Percentiles rank a stretch among this genome's conserved stretches.
phyloP scores from a whole-genome alignment of 139 green algal genomes.

The Chlamydomonas eustigma region DNA sequence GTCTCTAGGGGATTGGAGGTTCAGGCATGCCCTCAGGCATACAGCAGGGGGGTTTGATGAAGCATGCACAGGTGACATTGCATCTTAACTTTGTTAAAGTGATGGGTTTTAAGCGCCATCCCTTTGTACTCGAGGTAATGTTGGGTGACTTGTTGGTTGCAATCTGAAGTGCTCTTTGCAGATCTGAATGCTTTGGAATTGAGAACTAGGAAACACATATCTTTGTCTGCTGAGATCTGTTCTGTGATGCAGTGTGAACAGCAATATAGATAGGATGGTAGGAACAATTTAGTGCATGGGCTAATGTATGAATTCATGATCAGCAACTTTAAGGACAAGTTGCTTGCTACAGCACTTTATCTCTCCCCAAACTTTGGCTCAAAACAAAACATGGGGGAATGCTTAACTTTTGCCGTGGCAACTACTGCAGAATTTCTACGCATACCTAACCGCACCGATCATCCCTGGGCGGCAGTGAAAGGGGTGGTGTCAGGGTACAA shows the following conservation, averaged over 20 bases:
- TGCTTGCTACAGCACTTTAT: background rate
- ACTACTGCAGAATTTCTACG: slow-evolving; percentile 61
- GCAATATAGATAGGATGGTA: background rate
- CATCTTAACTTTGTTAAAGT: background rate
- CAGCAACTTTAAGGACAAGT: background rate
- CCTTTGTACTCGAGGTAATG: too few relatives aligned
- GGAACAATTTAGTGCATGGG: background rate
- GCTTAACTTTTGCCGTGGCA: too few relatives aligned
- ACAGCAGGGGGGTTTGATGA: slow-evolving; percentile 49
- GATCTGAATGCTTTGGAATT: too few relatives aligned
- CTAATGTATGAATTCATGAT: background rate
- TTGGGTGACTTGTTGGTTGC: background rate
- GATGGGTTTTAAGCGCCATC: background rate
- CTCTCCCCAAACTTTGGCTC: background rate
- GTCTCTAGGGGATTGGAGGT: slow-evolving; percentile 46
- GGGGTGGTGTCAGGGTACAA: slow-evolving; percentile 44
- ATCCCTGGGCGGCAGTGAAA: slow-evolving; percentile 16
- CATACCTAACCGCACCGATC: slow-evolving; percentile 30
- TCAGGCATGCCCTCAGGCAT: slow-evolving; percentile 28
- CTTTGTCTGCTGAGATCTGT: background rate
- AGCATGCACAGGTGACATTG: slow-evolving; percentile 36
- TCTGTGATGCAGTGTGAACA: too few relatives aligned
- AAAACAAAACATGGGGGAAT: too few relatives aligned
- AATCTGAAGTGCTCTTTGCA: background rate
- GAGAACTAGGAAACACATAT: too few relatives aligned